Conservation (phyloP, 345 rosid genomes). For the Salix dunnii region DNA sequence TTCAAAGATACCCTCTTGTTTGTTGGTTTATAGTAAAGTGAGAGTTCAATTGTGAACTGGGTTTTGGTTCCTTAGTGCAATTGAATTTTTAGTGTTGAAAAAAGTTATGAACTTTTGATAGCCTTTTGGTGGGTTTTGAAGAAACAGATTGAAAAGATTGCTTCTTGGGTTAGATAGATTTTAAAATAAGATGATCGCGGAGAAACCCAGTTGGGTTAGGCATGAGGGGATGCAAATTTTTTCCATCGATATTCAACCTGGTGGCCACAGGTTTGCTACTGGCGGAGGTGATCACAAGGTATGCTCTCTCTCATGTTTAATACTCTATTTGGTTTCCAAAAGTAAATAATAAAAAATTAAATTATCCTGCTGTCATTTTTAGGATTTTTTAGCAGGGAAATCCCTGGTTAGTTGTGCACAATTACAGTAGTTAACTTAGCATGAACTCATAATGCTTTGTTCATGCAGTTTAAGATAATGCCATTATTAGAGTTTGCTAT, state of each 20-base stretch:
- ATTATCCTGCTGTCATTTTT: neutral
- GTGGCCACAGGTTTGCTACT: constrained; percentile 91
- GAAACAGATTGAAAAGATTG: constrained; percentile 8
- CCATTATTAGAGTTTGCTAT: neutral
- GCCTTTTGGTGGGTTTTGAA: constrained; percentile 10
- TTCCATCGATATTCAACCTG: constrained; percentile 96
- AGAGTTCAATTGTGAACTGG: neutral
- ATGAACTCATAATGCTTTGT: neutral
- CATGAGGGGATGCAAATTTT: constrained; percentile 98
- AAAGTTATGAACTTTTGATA: constrained; percentile 19
- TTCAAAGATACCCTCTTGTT: neutral
- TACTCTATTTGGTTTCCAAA: neutral
- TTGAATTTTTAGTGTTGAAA: constrained; percentile 4
- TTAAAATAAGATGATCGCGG: constrained; percentile 70
- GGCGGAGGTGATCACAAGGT: constrained; percentile 99
- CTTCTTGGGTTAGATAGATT: constrained; percentile 10
- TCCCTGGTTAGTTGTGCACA: neutral
- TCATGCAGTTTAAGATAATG: neutral
- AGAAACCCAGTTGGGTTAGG: constrained; percentile 92
- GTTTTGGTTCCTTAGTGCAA: neutral
- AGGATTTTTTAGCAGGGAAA: neutral
- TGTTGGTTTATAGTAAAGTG: neutral
- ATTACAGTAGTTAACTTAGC: constrained; percentile 8
- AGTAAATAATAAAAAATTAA: neutral
- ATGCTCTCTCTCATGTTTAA: constrained; percentile 4